Base-by-base conservation (phyloP, 768 basidiomycete genomes). In the Hypholoma sublateritium region DNA sequence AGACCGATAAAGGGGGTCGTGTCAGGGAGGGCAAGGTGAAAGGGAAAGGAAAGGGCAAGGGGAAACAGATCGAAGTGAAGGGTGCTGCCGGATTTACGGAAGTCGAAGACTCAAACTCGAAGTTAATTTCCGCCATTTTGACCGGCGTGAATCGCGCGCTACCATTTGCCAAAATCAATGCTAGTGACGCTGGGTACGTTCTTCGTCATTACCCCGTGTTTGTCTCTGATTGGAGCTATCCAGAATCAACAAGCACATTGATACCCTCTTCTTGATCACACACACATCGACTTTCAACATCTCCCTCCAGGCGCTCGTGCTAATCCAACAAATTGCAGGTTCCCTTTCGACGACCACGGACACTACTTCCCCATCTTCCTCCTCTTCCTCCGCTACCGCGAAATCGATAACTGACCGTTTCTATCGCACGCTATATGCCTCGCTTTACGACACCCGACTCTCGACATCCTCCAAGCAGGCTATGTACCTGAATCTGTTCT, bases 201-300 rank as follows among this genome's bases (percentile, higher is more conserved):
- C 35, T 32, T 45, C 22, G 24, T 36, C 17, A 55, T 39, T 47
- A 19, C 1, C 37, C 55, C 12, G 50, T 14, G 4, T 42, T 44
- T 50, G 39, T 13, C 34, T n/a, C 22, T 32, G 56, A 45, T 50
- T 35, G 4, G 1, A 28, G 34, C 25, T 37, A 4, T 13, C 45
- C 63, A 94, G 92, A 24, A 85, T 98, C 63, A 81, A 85, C 61
- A 82, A 86, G 53, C 95, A 98, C 64, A 89, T 97, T 66, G 89
- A 94, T 69, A 94, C 93, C 0, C 85, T 98, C 19, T 98, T 98
- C 81, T 81, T 88, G 44, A 94, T 99, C 66, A 95, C 94, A 2
- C 96, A 98, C 72, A 90, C 84, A 7, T 95, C 93, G 7, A 97
- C 95, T 0, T 99, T 99, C 84, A 97, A 96, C 70, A 94, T 94